Evolutionary conservation across 257 asterid species (phyloP).

Genomic region (Nicotiana noctiflora): DNA sequence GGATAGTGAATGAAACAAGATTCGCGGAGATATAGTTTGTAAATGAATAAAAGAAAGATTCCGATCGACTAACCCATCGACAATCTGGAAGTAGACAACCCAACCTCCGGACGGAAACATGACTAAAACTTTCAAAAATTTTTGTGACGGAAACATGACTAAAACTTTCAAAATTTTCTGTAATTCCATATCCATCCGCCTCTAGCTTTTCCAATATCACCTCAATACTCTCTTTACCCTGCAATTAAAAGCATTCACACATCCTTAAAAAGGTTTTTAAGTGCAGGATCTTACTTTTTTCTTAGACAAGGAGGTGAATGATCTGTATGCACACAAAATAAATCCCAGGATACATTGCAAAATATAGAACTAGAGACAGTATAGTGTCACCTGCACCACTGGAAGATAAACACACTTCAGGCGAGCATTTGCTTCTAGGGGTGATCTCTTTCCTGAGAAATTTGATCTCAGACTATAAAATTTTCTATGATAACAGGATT

Average conservation of each 20-base stretch:
- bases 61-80: constrained; percentile 56
- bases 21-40: background rate
- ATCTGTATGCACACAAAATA: constrained; percentile 1
- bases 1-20: background rate
- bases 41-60: background rate
- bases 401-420: constrained; percentile 71
- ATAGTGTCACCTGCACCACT: constrained; percentile 31
- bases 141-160: constrained; percentile 72
- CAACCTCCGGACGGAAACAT: constrained; percentile 59
- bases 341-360: constrained; percentile 3
- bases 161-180: constrained; percentile 47
- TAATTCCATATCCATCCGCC: constrained; percentile 34
- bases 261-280: constrained; percentile 1
- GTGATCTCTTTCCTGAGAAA: constrained; percentile 29
- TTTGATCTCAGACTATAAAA: constrained; percentile 7
- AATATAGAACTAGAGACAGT: constrained; percentile 10
- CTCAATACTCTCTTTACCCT: constrained; percentile 64
- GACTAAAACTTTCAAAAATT: no score
- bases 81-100: constrained; percentile 87
- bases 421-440: constrained; percentile 60
- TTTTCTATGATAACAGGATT: background rate
- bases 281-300: background rate
- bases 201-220: constrained; percentile 35
- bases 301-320: background rate
- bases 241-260: constrained; percentile 17